Evolutionary conservation across 139 green algal species (phyloP), one percentile per base, ranked within the genome.

Genomic region (Coelastrella sp.): DNA sequence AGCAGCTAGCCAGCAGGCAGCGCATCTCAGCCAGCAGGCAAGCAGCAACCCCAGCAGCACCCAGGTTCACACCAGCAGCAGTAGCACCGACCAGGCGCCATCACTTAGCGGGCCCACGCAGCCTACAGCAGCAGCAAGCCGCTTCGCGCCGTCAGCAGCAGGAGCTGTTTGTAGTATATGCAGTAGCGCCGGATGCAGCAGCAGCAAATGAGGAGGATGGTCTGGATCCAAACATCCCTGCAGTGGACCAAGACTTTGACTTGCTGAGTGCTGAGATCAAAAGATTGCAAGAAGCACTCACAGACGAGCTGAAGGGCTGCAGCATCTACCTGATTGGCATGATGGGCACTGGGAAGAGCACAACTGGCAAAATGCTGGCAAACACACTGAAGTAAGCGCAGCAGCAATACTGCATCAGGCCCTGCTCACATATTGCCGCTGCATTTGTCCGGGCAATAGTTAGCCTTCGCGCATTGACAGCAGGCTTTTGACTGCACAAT

Each of bases 311-410:
- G 19, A 79, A 93, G 19, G 96, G 96, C 78, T 97, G 94, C 86
- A 97, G 93, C 92, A 91, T 99, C 59, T 99, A 96, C 90, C 92
- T 99, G 8, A 95, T 98, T 6, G 97, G 97, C 86, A 99, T 99
- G 97, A 99, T 99, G 97, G 97, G 97, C 88, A 97, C 93, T 61
- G 95, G 95, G 76, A 96, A 96, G 91, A 93, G 78, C 64, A 96
- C 94, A 7, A 89, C 95, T 56, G 93, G 92, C 23, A 92, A 93
- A 78, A 96, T 96, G 93, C 89, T 95, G 54, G 91, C 93, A 58
- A 95, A 94, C 92, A 95, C 94, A 58, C 90, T 96, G 19, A 92
- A 93, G 86, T 86, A 66, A 79, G 85, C n/a, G 47, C n/a, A 57
- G 73, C 73, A 47, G 20, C n/a, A 32, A 2, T 16, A n/a, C 73